Percentiles rank a stretch among this genome's conserved stretches.
Evolutionary conservation across 345 rosid species (phyloP).

Genomic region (Eutrema yunnanense): DNA sequence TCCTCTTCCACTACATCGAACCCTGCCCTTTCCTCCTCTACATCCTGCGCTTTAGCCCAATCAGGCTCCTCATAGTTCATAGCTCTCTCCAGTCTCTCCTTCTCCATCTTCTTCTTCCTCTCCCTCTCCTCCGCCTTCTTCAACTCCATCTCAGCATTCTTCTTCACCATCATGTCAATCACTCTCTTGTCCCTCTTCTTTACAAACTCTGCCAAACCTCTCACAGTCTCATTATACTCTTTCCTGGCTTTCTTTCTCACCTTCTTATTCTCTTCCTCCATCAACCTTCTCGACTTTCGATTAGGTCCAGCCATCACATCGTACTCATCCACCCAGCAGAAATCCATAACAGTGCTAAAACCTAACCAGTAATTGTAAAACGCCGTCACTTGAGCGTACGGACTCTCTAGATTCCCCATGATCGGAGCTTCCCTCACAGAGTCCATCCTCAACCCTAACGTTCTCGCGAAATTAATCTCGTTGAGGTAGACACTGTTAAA

Average conservation of each 20-base stretch:
- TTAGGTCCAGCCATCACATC: slow-evolving; percentile 68
- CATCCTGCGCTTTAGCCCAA: slow-evolving; percentile 53
- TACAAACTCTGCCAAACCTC: slow-evolving; percentile 73
- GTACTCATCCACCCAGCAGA: slow-evolving; percentile 78
- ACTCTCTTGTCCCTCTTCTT: slow-evolving; percentile 97
- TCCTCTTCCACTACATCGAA: slow-evolving; percentile 24
- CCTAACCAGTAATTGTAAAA: slow-evolving; percentile 86
- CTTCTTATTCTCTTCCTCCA: slow-evolving; percentile 97
- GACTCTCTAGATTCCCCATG: slow-evolving; percentile 81
- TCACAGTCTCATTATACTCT: slow-evolving; percentile 77
- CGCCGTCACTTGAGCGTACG: slow-evolving; percentile 71
- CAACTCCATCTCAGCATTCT: slow-evolving; percentile 59
- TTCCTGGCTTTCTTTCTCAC: slow-evolving; percentile 74
- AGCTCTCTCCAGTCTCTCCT: slow-evolving; percentile 58
- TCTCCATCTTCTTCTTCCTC: slow-evolving; percentile 59
- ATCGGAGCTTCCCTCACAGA: slow-evolving; percentile 63
- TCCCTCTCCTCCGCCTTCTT: slow-evolving; percentile 55
- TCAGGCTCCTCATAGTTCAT: slow-evolving; percentile 56
- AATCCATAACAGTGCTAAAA: slow-evolving; percentile 81
- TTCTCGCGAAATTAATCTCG: slow-evolving; percentile 57
- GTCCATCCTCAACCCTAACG: slow-evolving; percentile 55
- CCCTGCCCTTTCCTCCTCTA: slow-evolving; percentile 37
- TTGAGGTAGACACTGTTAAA: slow-evolving; percentile 52
- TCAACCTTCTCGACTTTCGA: slow-evolving; percentile 64
- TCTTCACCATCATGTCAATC: slow-evolving; percentile 66